Evolutionary conservation across 371 early-diverging fungal genomes (phyloP).

Genomic region (Rhizopus sp.): DNA sequence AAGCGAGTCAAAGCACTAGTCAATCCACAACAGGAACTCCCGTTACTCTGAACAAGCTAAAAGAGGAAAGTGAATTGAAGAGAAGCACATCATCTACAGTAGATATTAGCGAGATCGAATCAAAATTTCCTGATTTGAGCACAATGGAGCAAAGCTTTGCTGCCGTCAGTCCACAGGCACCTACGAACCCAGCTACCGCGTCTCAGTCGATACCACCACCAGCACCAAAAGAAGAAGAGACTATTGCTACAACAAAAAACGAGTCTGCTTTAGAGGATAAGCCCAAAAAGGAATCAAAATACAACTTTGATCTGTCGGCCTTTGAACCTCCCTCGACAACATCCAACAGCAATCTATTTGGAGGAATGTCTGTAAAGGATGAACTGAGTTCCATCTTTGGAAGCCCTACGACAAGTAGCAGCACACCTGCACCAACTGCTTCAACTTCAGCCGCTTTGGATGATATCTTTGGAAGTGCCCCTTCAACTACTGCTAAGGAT

Average conservation of each 20-base stretch:
- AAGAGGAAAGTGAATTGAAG: constrained; percentile 28
- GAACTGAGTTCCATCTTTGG: constrained; percentile 42
- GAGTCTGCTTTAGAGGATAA: not conserved
- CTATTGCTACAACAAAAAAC: not conserved
- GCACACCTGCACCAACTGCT: constrained; percentile 7
- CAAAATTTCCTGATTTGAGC: constrained; percentile 49
- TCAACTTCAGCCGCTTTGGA: constrained; percentile 14
- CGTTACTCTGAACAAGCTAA: constrained; percentile 29
- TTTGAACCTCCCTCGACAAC: constrained; percentile 32
- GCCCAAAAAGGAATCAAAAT: constrained; percentile 27
- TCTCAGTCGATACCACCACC: not conserved
- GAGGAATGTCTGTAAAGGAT: constrained; percentile 28
- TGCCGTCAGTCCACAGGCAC: not conserved
- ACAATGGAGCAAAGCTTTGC: constrained; percentile 47
- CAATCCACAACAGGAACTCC: constrained; percentile 25
- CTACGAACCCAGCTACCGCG: not conserved
- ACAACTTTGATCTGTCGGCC: constrained; percentile 49
- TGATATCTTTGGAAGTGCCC: constrained; percentile 16
- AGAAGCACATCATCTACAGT: constrained; percentile 14
- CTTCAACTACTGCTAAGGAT: not conserved
- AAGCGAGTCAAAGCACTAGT: constrained; percentile 12
- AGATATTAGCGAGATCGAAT: constrained; percentile 49
- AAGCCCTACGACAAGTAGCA: constrained; percentile 16
- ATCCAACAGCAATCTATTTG: constrained; percentile 2
- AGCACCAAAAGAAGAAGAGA: not conserved